Base-by-base conservation (phyloP, 331 rosid species). In the Prunus yedoensis region DNA sequence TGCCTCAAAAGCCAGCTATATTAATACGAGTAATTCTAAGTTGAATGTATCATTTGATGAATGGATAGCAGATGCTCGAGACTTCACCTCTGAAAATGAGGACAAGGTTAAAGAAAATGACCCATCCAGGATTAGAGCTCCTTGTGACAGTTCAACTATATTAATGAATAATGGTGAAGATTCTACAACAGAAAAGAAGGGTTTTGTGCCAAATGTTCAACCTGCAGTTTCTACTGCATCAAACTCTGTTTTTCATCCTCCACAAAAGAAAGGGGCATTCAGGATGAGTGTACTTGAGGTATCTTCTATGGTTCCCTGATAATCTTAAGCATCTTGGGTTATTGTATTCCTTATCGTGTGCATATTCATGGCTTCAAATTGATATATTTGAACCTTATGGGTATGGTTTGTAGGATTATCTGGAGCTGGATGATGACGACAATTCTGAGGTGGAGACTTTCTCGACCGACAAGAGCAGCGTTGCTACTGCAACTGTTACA, bases 241-340 rank as follows among this genome's bases (percentile, higher is more conserved):
- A 14, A 76, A 81, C 30, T 77, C 83, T 63, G 85, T 73, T 72
- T 58, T 76, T 27, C 25, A 25, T 73, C 81, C 86, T 66, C 77
- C 88, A 32, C 95, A 74, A 77, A 91, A 83, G 83, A 86, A 83
- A 74, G 78, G 77, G 78, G 88, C 88, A 53, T 94, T 94, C 79
- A 81, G 77, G 79, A 90, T 94, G 97, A 94, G 96, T 59, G 97
- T 89, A 17, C 90, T 86, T 4, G 97, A 94, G 99, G 97, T 92
- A 85, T 53, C 54, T n/a, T 54, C 28, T 13, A 1, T 72, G 13
- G 38, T 66, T 20, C 59, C 41, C 15, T 5, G 12, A 8, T 64
- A 60, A 32, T 32, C 38, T 32, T 32, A 32, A 32, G 38, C 38
- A 43, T 57, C 30, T 4, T 30, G 10, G 41, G 41, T 73, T 30